Evolutionary conservation across 1,284 basidiomycete species (phyloP), one percentile per base, ranked within the genome.

Genomic region (Pascua guehoae): DNA sequence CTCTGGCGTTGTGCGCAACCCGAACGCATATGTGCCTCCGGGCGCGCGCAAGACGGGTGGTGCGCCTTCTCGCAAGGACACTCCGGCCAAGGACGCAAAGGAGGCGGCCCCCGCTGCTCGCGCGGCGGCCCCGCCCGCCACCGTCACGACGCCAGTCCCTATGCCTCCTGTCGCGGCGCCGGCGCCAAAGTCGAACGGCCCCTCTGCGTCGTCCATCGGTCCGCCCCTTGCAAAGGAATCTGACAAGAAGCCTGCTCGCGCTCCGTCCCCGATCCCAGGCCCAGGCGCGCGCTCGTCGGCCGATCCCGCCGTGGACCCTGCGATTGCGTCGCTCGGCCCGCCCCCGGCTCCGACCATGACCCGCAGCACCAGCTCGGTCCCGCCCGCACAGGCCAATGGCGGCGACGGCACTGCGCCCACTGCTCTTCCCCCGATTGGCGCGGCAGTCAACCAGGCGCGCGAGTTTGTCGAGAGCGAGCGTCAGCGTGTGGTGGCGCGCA

Each of bases 21-120:
- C 87, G 17, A 89, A 88, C 68, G 94, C 95, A 36, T 98, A 98
- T 71, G 85, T 98, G 42, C 94, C 95, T 45, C 91, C 93, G 12
- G 89, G 86, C 56, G 89, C 91, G 37, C 84, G 83, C 18, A 72
- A 88, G 61, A 71, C 73, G 4, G 68, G 69, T 7, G 64, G 57
- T 12, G 44, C 50, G 15, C 62, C 51, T 7, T n/a, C 49, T 12
- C 53, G 52, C 51, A 58, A 55, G 53, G 54, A 47, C 24, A 16
- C 48, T 32, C 40, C 43, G 5, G 17, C 46, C 24, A 53, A 53
- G 53, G 53, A 54, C 15, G 44, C 43, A 12, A 51, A 54, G 49
- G 53, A 52, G 15, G 32, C 40, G 14, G 37, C 40, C 16, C 40
- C 41, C 24, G 49, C 42, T 5, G 40, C 42, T 12, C 62, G 58